phyloP scores from a whole-genome alignment of 371 early-diverging fungal genomes.

The Mortierella sp. region DNA sequence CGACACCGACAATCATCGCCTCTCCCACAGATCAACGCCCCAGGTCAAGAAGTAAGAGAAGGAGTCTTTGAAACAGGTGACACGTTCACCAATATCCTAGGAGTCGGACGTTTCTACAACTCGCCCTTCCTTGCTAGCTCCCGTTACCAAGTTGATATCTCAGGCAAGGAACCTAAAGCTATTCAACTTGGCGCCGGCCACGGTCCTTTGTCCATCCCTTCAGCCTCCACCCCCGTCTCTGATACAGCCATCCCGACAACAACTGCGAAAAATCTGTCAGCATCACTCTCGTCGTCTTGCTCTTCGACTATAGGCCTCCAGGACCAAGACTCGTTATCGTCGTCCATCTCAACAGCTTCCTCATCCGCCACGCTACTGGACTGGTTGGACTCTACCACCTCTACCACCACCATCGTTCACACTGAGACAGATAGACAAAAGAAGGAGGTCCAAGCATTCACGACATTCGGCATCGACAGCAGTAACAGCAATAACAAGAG shows the following conservation, averaged over 20 bases:
- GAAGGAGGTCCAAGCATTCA: background rate
- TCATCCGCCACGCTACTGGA: background rate
- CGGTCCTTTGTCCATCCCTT: background rate
- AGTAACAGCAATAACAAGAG: too few species aligned
- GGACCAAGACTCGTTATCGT: background rate
- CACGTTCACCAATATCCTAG: too few species aligned
- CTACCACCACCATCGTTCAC: background rate
- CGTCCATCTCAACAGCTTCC: background rate
- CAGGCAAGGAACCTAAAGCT: background rate
- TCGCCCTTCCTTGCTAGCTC: slow-evolving; percentile 10
- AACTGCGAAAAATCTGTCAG: background rate
- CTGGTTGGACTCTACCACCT: background rate
- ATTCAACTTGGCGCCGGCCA: background rate
- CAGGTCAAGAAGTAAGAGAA: background rate
- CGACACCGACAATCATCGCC: background rate
- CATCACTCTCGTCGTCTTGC: background rate
- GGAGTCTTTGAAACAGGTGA: background rate
- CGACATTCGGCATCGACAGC: too few species aligned
- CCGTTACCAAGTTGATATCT: background rate
- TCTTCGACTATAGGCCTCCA: background rate
- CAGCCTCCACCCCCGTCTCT: background rate
- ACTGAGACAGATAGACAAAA: background rate
- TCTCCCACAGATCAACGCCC: background rate
- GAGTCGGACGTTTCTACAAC: background rate
- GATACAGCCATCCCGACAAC: background rate